phyloP scores from a whole-genome alignment of 2,329 filamentous ascomycete species.

The Paramyrothecium roridum region DNA sequence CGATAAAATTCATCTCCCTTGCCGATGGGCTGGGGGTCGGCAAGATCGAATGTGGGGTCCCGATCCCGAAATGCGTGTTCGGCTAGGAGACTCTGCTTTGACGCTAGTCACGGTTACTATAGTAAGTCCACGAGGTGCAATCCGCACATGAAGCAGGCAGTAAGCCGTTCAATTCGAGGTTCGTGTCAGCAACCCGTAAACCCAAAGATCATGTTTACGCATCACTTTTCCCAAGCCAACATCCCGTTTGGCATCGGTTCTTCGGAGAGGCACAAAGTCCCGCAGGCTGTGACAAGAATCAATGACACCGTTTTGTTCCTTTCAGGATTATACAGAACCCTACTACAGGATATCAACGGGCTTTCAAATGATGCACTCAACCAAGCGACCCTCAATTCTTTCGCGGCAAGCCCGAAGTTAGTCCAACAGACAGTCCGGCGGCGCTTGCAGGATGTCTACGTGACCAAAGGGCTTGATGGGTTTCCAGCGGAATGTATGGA shows the following conservation, averaged over 20 bases:
- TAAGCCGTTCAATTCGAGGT: background rate
- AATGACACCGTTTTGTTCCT: constrained; percentile 51
- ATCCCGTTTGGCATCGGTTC: constrained; percentile 53
- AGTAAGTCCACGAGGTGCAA: too few relatives aligned
- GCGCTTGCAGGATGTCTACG: background rate
- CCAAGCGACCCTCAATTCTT: constrained; percentile 6
- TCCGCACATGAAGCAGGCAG: background rate
- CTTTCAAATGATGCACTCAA: constrained; percentile 5
- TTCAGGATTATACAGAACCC: constrained; percentile 28
- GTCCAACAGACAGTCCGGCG: constrained; percentile 1
- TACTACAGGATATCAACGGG: constrained; percentile 20
- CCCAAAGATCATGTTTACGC: background rate
- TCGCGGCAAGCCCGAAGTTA: constrained; percentile 4
- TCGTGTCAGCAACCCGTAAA: background rate
- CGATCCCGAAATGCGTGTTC: too few relatives aligned
- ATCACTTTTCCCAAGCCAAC: constrained; percentile 50
- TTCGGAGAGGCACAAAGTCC: constrained; percentile 27
- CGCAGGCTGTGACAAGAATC: constrained; percentile 47
- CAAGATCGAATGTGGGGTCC: too few relatives aligned
- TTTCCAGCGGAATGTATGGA: constrained; percentile 9
- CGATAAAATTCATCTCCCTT: too few relatives aligned
- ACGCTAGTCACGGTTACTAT: too few relatives aligned
- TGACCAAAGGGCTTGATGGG: background rate
- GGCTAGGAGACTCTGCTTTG: too few relatives aligned
- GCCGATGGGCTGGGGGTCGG: too few relatives aligned